Evolutionary conservation across 1,284 basidiomycete genomes (phyloP), one percentile per base, ranked within the genome.

Genomic region (Sanghuangporus baumii): DNA sequence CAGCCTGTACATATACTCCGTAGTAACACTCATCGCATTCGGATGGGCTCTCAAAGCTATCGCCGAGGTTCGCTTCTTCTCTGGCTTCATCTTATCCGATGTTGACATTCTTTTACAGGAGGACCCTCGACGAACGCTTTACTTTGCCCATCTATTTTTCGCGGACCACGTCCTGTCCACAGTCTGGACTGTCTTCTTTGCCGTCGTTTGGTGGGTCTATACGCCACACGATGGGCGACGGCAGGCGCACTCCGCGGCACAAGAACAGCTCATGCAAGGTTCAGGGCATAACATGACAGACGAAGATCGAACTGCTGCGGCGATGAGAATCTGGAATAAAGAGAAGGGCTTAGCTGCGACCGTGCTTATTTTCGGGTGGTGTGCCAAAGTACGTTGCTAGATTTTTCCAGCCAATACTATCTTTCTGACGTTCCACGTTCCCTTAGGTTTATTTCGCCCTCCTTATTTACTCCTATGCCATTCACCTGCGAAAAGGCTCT

Each of bases 141-240:
- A 93, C 69, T 95, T 97, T 72, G 91, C 96, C 0, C 95, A 99
- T 73, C 77, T 96, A 31, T 98, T 95, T 77, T 85, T 91, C 62
- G 83, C 92, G 58, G 96, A 99, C 76, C 96, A 99, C 75, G 75
- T 97, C 66, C 80, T 99, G 68, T 92, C 89, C n/a, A 94, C 94
- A 0, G 79, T 89, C 5, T 98, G 94, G 90, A 95, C 94, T 36
- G 81, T 92, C 59, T 89, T 92, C 72, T 99, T 99, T 70, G 91
- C 87, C 54, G 82, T 93, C 48, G 76, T 84, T 51, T 98, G 95
- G 92, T 98, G 94, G 91, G 79, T 88, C 60, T 90, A 89, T 74
- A 91, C 87, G 1, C 89, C 94, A 0, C 96, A 99, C 73, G 95
- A 98, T 69, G 96, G 95, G 6, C 80, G 80, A 43, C 85, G 86